Base-by-base conservation (phyloP, 2,329 filamentous ascomycete genomes). In the Hirsutella rhossiliensis region DNA sequence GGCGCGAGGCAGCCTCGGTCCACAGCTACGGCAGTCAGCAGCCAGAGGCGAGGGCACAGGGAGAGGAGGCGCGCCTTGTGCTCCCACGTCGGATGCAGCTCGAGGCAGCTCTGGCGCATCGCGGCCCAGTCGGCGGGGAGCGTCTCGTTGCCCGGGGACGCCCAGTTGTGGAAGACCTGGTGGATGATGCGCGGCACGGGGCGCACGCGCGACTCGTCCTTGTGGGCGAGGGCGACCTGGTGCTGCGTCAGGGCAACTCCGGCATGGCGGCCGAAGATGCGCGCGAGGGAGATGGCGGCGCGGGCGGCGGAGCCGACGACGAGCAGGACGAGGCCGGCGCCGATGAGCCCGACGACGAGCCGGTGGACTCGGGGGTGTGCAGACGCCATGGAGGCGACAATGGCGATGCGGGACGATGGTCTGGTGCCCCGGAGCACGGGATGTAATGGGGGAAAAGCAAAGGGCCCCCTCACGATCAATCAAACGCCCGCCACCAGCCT, bases 1-100 rank as follows among this genome's bases (percentile, higher is more conserved):
- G 73, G 52, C 80, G 73, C 20, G 82, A 76, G 51, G 74, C 73
- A 38, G 74, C 75, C 54, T 87, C 80, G 8, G 84, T 87, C 85
- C 85, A 92, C 18, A 89, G 72, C 45, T 46, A 15, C 23, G 23
- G 6, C 23, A 5, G 23, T 27, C 23, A 27, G 23, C 23, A 27
- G n/a, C n/a, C n/a, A n/a, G n/a, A n/a, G 19, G 30, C 11, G 29
- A 8, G 13, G 34, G 28, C 17, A n/a, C 38, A 18, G 30, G 42
- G 18, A 40, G 17, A 32, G 6, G 11, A 5, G 11, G 11, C 32
- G 17, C 31, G 42, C 45, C 45, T 47, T 47, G 45, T 47, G 40
- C 30, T 47, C 45, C 45, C 45, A 47, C 12, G 45, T 47, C 11
- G 45, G 42, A 23, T 47, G 45, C 18, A 32, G 32, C 17, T 20